Conservation (phyloP, 768 basidiomycete species). For the Sarcomyxa edulis region DNA sequence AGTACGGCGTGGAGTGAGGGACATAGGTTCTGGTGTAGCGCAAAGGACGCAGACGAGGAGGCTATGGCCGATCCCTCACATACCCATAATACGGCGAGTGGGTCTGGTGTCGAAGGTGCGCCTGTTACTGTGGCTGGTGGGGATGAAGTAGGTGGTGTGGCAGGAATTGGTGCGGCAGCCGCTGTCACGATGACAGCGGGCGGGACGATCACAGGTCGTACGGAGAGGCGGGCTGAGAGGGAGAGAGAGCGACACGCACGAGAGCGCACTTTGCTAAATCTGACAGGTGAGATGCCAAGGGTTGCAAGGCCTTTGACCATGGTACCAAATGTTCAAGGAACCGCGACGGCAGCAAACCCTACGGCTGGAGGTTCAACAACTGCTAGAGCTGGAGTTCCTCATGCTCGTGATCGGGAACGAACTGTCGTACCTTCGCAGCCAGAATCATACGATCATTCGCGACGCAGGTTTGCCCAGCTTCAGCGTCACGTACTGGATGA, state of each 20-base stretch:
- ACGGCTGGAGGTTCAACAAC: neutral
- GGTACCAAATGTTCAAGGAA: neutral
- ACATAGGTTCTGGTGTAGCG: slow-evolving; percentile 91
- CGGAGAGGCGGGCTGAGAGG: slow-evolving; percentile 4
- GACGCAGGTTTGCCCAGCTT: slow-evolving; percentile 1
- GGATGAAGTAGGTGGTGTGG: neutral
- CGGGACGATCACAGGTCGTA: slow-evolving; percentile 5
- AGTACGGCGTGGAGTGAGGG: slow-evolving; percentile 96
- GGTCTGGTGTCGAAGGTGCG: slow-evolving; percentile 1
- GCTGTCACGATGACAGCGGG: neutral
- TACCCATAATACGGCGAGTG: neutral
- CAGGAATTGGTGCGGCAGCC: too few relatives aligned
- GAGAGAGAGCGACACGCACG: slow-evolving; percentile 3
- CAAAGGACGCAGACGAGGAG: slow-evolving; percentile 48
- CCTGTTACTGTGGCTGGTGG: neutral
- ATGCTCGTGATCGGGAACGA: neutral
- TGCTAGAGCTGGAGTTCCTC: neutral
- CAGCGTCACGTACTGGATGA: neutral
- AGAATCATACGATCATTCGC: neutral
- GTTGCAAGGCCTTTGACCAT: slow-evolving; percentile 1
- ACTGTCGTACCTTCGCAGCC: neutral
- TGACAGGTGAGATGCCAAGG: neutral
- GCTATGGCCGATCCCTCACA: slow-evolving; percentile 1
- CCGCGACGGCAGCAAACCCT: neutral
- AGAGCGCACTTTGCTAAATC: neutral